phyloP scores from a whole-genome alignment of 2,329 filamentous ascomycete species.

The Claviceps digitariae region DNA sequence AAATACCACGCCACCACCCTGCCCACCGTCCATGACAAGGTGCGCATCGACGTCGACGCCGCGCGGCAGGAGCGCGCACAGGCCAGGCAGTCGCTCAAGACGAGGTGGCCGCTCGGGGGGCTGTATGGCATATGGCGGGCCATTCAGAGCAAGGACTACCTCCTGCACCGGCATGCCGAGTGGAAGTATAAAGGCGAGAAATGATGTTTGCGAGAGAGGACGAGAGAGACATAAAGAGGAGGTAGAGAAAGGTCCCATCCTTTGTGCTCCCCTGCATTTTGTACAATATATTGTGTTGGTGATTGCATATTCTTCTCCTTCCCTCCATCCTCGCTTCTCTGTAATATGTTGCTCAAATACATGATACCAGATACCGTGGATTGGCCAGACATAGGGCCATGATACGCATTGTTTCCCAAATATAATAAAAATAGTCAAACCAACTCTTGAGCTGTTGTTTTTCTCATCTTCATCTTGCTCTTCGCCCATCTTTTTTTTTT shows the following conservation, averaged over 20 bases:
- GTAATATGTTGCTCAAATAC: neutral
- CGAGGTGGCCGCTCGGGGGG: conserved; percentile 41
- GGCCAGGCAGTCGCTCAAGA: conserved; percentile 30
- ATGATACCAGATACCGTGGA: conserved; percentile 2
- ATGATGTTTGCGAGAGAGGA: neutral
- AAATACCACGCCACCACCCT: conserved; percentile 50
- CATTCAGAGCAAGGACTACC: conserved; percentile 43
- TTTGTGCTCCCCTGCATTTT: too few relatives aligned
- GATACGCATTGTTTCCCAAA: neutral
- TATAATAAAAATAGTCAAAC: neutral
- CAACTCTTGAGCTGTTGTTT: neutral
- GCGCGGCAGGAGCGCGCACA: conserved; percentile 24
- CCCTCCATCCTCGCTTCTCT: neutral
- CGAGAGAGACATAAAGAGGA: too few relatives aligned
- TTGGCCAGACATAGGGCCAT: too few relatives aligned
- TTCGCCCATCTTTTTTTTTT: neutral
- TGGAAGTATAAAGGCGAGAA: conserved; percentile 35
- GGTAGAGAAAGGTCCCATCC: too few relatives aligned
- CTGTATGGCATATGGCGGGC: conserved; percentile 46
- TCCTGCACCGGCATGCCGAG: conserved; percentile 35
- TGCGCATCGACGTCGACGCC: conserved; percentile 39
- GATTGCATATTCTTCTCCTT: neutral
- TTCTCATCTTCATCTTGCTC: neutral
- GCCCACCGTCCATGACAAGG: conserved; percentile 59
- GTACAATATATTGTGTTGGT: neutral